phyloP scores from a whole-genome alignment of 495 filamentous ascomycete species.

The Penicillium tannophilum region DNA sequence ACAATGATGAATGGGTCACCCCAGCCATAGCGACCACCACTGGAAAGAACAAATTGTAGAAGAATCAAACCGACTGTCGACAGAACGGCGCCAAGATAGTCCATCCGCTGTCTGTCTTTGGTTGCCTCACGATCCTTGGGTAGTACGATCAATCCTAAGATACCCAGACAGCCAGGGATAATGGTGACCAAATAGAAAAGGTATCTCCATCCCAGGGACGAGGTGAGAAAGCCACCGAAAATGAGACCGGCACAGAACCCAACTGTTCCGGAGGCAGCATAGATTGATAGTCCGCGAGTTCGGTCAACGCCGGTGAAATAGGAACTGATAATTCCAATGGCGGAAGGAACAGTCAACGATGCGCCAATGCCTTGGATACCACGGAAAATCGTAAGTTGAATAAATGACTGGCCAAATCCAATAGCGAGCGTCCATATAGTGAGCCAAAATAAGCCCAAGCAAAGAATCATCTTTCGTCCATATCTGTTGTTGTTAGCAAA shows the following conservation, averaged over 20 bases:
- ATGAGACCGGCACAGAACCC: constrained; percentile 42
- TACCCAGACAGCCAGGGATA: constrained; percentile 32
- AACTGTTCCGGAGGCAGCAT: constrained; percentile 39
- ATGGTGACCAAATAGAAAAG: constrained; percentile 40
- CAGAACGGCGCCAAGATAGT: constrained; percentile 36
- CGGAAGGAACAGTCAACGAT: constrained; percentile 39
- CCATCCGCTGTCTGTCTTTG: constrained; percentile 30
- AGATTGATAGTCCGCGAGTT: constrained; percentile 38
- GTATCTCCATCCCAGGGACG: constrained; percentile 40
- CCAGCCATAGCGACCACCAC: constrained; percentile 49
- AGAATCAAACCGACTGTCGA: constrained; percentile 39
- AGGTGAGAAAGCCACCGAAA: constrained; percentile 40
- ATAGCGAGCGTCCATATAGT: constrained; percentile 40
- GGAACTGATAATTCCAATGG: constrained; percentile 43
- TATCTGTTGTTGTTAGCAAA: constrained; percentile 23
- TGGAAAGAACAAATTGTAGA: constrained; percentile 42
- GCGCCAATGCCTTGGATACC: constrained; percentile 42
- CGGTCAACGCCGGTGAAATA: constrained; percentile 40
- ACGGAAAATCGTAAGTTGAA: constrained; percentile 39
- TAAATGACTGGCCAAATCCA: constrained; percentile 39
- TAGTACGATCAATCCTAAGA: constrained; percentile 35
- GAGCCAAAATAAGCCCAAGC: constrained; percentile 36
- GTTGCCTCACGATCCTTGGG: constrained; percentile 27
- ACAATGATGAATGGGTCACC: constrained; percentile 46
- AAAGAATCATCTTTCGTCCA: constrained; percentile 38